Conservation (phyloP, 345 rosid genomes). For the Bruguiera parviflora region DNA sequence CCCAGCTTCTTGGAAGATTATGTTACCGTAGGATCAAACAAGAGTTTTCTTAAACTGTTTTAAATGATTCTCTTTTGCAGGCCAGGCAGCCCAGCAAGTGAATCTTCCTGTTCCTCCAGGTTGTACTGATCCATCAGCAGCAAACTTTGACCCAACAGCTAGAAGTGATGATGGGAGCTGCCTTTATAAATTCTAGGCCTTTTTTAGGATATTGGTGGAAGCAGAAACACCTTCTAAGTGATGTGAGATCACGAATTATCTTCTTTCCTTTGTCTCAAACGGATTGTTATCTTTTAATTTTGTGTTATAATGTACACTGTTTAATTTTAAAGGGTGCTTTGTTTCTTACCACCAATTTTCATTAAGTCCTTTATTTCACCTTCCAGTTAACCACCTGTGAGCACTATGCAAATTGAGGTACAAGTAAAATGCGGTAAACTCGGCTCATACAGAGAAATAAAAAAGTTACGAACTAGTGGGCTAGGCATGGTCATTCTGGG, state of each 20-base stretch:
- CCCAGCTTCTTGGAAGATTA: not conserved
- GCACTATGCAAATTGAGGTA: too few species aligned
- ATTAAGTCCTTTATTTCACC: not conserved
- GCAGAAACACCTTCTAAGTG: slow-evolving; percentile 2
- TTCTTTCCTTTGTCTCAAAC: not conserved
- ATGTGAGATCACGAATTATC: slow-evolving; percentile 2
- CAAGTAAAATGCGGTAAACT: too few species aligned
- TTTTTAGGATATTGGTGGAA: slow-evolving; percentile 9
- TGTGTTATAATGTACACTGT: slow-evolving; percentile 1
- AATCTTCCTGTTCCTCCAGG: slow-evolving; percentile 75
- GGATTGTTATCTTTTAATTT: slow-evolving; percentile 10
- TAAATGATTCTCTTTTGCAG: slow-evolving; percentile 31
- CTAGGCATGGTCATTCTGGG: too few species aligned
- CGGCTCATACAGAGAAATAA: too few species aligned
- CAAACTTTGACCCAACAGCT: slow-evolving; percentile 84
- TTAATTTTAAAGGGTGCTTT: not conserved
- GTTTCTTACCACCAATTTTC: not conserved
- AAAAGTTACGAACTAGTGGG: too few species aligned
- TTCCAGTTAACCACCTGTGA: too few species aligned
- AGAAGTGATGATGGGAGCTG: slow-evolving; percentile 97
- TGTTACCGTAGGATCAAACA: not conserved
- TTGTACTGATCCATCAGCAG: slow-evolving; percentile 65
- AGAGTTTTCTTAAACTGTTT: not conserved
- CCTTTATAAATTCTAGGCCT: slow-evolving; percentile 35
- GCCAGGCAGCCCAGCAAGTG: slow-evolving; percentile 82